Evolutionary conservation across 148 eudicot species (phyloP), one percentile per base, ranked within the genome.

Genomic region (Nepenthes mirabilis): DNA sequence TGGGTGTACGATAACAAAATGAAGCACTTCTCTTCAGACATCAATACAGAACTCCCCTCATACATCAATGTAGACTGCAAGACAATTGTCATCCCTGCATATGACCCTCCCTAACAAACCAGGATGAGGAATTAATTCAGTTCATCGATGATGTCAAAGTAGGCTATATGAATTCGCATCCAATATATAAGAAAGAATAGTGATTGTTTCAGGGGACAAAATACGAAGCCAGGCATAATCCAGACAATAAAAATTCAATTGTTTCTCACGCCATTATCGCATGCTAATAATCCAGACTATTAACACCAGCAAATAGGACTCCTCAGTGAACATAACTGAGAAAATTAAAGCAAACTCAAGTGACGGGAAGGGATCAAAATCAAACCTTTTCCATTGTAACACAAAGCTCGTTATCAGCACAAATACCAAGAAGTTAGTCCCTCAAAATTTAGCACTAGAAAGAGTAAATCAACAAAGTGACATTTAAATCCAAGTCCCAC

Each of bases 271-370:
- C 64, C 51, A 61, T 34, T 61, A 32, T 61, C 55, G 49, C 55
- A 50, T 61, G 64, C 55, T 52, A 61, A 12, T 34, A 49, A 48
- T 50, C 53, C 64, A 61, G 35, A 61, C 9, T 47, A 47, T 23
- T 50, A 37, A 61, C 49, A 33, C 33, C 23, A 61, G 64, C 64
- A 61, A 34, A 58, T 58, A 34, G 61, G 61, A 14, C 49, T 58
- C 61, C 40, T 36, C n/a, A 58, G 45, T 32, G 14, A 11, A 36
- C 47, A 32, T 9, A 23, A 37, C 52, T 33, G 36, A 37, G 54
- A 57, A 45, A 48, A 33, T 47, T 14, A 57, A 23, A 36, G 2
- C 6, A 49, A 48, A 49, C 37, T 40, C 45, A 40, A 40, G 45
- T 8, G 45, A 8, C 23, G 8, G 8, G 45, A 40, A 40, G 45